Percentiles rank a stretch among this genome's conserved stretches.
These are phyloP conservation scores for Colletotrichum scovillei DNA, from an alignment of 2,329 filamentous ascomycete species.

Conservation along the genomic window DNA sequence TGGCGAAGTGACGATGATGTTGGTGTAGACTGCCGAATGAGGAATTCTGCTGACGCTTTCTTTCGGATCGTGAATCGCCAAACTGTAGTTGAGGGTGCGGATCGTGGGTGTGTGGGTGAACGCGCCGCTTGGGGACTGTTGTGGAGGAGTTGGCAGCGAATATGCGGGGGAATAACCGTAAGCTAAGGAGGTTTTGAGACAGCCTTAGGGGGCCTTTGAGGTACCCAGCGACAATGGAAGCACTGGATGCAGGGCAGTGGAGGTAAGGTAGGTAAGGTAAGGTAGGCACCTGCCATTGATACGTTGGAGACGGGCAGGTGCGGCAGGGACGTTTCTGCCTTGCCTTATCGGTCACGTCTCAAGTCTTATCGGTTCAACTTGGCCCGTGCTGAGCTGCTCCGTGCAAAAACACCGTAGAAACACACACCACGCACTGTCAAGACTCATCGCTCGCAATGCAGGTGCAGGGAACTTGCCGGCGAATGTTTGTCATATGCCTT, in stretches of 20 bases:
- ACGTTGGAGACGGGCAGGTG: background rate
- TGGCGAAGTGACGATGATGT: slow-evolving; percentile 29
- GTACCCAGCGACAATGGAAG: no score
- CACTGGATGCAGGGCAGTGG: no score
- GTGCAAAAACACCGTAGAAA: background rate
- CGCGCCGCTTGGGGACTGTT: no score
- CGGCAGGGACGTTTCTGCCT: no score
- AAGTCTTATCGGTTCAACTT: background rate
- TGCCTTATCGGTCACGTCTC: background rate
- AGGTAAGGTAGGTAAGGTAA: background rate
- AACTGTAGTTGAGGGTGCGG: no score
- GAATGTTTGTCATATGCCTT: slow-evolving; percentile 5
- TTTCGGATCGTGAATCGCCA: no score
- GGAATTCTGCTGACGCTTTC: background rate
- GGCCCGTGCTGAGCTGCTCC: background rate
- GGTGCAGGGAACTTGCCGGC: background rate
- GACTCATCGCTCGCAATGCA: background rate
- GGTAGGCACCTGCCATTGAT: no score
- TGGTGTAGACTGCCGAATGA: background rate
- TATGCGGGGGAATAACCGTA: no score
- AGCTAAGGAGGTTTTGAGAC: no score
- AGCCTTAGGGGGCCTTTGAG: no score
- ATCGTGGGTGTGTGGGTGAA: no score
- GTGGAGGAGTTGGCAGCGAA: no score
- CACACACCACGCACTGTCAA: background rate